Evolutionary conservation across 2,329 filamentous ascomycete species (phyloP), one percentile per base, ranked within the genome.

Genomic region (Fusarium virguliforme): DNA sequence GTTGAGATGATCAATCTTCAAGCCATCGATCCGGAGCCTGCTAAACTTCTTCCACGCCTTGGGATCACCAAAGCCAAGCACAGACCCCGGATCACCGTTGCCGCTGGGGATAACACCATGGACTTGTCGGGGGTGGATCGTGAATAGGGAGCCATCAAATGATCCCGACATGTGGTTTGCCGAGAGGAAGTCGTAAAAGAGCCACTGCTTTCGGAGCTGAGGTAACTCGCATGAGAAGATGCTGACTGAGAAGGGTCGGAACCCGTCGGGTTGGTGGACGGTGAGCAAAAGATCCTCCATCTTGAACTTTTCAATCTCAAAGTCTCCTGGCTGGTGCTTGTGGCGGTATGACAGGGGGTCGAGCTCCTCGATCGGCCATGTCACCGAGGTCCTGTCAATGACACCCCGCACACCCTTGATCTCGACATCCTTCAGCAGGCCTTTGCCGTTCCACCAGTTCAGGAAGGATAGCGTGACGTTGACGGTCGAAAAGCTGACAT

Each of bases 401-500:
- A 98, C 94, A 24, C 96, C 96, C 65, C 96, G 89, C 32, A 99
- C 93, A 5, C 96, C 96, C 77, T 94, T 96, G 58, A 99, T 91
- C 78, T 98, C 94, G 43, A 99, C 96, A 78, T 98, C 94, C 74
- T 93, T 91, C 8, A 99, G 84, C 6, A 97, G 86, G 0, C 96
- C 96, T 80, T 95, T 98, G 24, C 96, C 95, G 75, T 97, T 98
- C 89, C 97, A 97, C 96, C 96, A 99, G 79, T 98, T 98, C n/a
- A 94, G 87, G 75, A 99, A 98, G 0, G 96, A 99, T 28, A 99
- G 81, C 0, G 95, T 98, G 43, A 99, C 95, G 77, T 99, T 97
- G 68, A 99, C 94, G 1, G 94, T 97, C 69, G 96, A 94, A 65
- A 99, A 94, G 0, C 94, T 97, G 15, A 99, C 85, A 77, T 99